Base-by-base conservation (phyloP, 73 alveolate species). In the Symbiodinium natans region DNA sequence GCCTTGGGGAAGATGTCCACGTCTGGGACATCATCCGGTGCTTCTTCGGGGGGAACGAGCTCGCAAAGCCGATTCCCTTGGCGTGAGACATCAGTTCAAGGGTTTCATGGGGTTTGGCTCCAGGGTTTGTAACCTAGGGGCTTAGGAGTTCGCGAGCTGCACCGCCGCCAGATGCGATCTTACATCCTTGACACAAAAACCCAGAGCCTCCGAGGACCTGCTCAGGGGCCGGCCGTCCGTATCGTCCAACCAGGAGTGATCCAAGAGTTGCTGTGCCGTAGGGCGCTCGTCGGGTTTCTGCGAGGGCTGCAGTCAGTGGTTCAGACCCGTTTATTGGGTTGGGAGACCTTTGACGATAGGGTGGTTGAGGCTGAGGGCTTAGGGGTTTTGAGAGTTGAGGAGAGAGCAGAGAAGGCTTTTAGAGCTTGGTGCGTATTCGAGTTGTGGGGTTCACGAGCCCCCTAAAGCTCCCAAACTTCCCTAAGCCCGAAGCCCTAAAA, bases 21-120 rank as follows among this genome's bases (percentile, higher is more conserved):
- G 43, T 88, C 95, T 25, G 95, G 95, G 34, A 88, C 86, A 27
- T 80, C 80, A 8, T 38, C 77, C 34, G 95, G 95, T 25, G 95
- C 95, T 92, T 92, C 98, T 7, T 92, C 98, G 34, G 82, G 82
- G 41, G 98, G 90, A 71, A 92, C 25, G 82, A 92, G 98, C 63
- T 92, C 98, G 85, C 98, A 92, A 2, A 75, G 90, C 59, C 34
- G 33, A 33, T 85, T 85, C 31, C 97, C 97, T 87, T 56, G 84
- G 59, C 59, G 59, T 46, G 59, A 46, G 59, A 46, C 13, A 46
- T 46, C 59, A 13, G 59, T 46, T 46, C 13, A 46, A 6, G 59
- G 59, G 59, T 46, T 46, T 9, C 59, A 13, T 6, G 21, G 59
- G 59, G 59, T 46, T 46, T 46, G 21, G 59, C 75, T 56, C 75